Evolutionary conservation across 805 yeast genomes (phyloP), one percentile per base, ranked within the genome.

Genomic region (Candida easanensis): DNA sequence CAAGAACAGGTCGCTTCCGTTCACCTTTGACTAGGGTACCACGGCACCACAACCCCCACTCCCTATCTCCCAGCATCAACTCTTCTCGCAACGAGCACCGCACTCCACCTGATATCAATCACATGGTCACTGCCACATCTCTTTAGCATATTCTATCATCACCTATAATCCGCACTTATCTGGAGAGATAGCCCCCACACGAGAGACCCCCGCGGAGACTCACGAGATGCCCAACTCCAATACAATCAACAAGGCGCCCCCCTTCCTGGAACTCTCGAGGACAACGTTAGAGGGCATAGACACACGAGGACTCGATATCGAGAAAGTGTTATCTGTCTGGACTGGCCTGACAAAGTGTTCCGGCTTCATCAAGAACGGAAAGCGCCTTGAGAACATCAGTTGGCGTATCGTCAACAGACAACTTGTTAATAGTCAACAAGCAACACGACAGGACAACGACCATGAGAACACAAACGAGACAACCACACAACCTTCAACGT

Each of bases 281-380:
- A 52, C 57, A 10, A 55, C 60, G 10, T 51, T 59, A 8, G 52
- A 57, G 38, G 46, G 31, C 19, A 47, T 56, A 30, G 61, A 56
- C 36, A 54, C 61, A 1, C 45, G 56, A 18, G 59, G 60, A 3
- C 51, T 67, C 11, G 69, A 69, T 33, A 55, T 70, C 30, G 71
- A 68, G 41, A 66, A 65, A 38, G 66, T 70, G 3, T 50, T 70
- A 22, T 62, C 69, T 3, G 62, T 70, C 19, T 69, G 74, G 71
- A 66, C 72, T 9, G 70, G 73, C 2, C 44, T 59, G 14, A 59
- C 61, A 1, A 59, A 55, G 38, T 59, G 63, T 32, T 59, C 63
- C 8, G 54, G 51, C 15, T 57, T 54, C 44, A 54, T 60, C 26
- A 54, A 57, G 39, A 53, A 55, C 40, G 63, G 63, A 11, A 58